phyloP scores from a whole-genome alignment of 495 filamentous ascomycete genomes.

The Astrothelium subdiscretum region DNA sequence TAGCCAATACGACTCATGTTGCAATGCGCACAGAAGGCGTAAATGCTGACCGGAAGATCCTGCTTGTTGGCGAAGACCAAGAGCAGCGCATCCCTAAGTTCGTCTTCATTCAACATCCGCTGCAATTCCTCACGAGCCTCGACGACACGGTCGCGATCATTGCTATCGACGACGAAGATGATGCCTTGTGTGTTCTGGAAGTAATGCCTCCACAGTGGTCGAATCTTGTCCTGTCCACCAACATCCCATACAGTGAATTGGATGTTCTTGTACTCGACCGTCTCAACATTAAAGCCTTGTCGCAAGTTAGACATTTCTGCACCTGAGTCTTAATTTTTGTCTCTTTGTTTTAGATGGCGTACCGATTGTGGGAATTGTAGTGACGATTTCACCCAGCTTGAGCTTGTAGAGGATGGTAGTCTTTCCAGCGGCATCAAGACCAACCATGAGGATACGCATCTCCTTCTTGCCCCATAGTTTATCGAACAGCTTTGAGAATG shows the following conservation, averaged over 20 bases:
- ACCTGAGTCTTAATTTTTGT: no score
- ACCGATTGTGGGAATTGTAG: conserved; percentile 99
- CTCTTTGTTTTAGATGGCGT: conserved; percentile 34
- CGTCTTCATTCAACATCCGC: conserved; percentile 99
- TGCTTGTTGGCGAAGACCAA: conserved; percentile 99
- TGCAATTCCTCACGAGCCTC: conserved; percentile 99
- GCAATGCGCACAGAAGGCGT: neutral
- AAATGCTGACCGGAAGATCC: conserved; percentile 84
- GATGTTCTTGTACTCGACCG: conserved; percentile 99
- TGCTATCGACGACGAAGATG: conserved; percentile 99
- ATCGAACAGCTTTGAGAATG: conserved; percentile 86
- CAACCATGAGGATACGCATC: conserved; percentile 99
- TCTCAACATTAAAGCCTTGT: conserved; percentile 98
- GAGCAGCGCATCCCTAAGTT: conserved; percentile 92
- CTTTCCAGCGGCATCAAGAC: conserved; percentile 98
- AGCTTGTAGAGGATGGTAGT: conserved; percentile 99
- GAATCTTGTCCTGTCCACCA: conserved; percentile 99
- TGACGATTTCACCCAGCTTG: conserved; percentile 99
- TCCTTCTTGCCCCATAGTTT: conserved; percentile 98
- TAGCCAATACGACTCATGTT: conserved; percentile 2
- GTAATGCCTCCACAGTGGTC: conserved; percentile 98
- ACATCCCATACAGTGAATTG: conserved; percentile 99
- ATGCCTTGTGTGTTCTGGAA: conserved; percentile 99
- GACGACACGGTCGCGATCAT: conserved; percentile 98
- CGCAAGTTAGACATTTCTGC: neutral